These are phyloP conservation scores for Brassica incana DNA, from an alignment of 345 rosid genomes.

Conservation along the genomic window DNA sequence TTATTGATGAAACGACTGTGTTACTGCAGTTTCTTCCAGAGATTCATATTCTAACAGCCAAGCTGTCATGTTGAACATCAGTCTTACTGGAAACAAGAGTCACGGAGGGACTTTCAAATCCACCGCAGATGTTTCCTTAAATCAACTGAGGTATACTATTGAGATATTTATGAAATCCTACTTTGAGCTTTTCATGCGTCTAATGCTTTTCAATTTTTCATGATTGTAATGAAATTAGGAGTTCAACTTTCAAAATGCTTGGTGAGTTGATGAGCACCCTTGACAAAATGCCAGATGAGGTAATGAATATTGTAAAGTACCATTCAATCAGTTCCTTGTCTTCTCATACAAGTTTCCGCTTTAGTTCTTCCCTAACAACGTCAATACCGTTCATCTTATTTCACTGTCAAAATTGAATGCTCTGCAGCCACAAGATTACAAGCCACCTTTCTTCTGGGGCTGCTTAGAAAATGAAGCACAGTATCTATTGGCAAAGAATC, in stretches of 20 bases:
- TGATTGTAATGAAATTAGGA: constrained; percentile 49
- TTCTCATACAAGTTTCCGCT: neutral
- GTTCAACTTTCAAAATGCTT: constrained; percentile 85
- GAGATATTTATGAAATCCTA: neutral
- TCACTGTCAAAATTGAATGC: neutral
- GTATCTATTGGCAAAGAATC: constrained; percentile 75
- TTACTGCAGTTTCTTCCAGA: constrained; percentile 81
- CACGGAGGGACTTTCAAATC: constrained; percentile 71
- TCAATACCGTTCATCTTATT: neutral
- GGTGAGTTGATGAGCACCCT: constrained; percentile 95
- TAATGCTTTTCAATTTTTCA: neutral
- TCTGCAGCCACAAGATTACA: constrained; percentile 81
- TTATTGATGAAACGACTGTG: constrained; percentile 20
- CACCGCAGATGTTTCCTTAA: constrained; percentile 70
- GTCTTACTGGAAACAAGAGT: constrained; percentile 73
- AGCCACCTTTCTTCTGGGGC: constrained; percentile 91
- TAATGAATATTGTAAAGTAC: constrained; percentile 32
- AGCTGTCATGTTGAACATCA: constrained; percentile 83
- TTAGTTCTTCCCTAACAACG: neutral
- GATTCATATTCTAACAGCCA: constrained; percentile 73
- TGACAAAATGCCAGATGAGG: constrained; percentile 93
- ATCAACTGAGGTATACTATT: constrained; percentile 74
- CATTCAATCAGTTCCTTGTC: neutral
- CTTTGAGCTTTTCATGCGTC: neutral
- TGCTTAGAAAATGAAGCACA: constrained; percentile 82